Conservation (phyloP, 2,329 filamentous ascomycete genomes). For the Tolypocladium endophyticum region DNA sequence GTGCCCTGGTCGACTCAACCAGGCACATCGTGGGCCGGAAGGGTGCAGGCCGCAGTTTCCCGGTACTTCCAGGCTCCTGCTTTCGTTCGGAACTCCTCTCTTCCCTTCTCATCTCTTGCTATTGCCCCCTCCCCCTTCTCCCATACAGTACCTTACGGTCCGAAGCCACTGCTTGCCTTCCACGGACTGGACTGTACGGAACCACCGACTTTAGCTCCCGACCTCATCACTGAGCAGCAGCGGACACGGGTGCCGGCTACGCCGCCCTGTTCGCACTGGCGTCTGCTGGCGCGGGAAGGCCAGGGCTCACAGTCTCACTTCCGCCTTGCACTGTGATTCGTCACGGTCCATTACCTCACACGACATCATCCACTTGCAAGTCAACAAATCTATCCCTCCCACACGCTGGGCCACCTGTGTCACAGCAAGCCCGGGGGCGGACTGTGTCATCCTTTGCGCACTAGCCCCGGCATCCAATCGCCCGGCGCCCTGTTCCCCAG, state of each 20-base stretch:
- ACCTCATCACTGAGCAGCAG: not conserved
- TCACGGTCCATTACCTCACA: not conserved
- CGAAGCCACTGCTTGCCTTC: not conserved
- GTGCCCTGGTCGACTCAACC: too few relatives aligned
- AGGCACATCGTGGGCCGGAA: not conserved
- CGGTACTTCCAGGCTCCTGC: not conserved
- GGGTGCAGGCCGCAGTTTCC: not conserved
- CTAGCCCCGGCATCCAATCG: slow-evolving; percentile 3
- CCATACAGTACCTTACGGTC: not conserved
- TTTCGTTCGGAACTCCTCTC: not conserved
- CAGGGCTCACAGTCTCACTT: not conserved
- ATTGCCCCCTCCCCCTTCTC: not conserved
- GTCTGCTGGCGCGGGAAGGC: not conserved
- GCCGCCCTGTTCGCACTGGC: not conserved
- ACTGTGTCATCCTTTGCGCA: slow-evolving; percentile 6
- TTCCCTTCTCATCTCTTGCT: not conserved
- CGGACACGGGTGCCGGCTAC: not conserved
- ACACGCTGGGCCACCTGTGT: slow-evolving; percentile 2
- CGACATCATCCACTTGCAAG: not conserved
- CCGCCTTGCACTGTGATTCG: not conserved
- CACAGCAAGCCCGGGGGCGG: slow-evolving; percentile 4
- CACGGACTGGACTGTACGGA: not conserved
- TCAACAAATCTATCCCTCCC: not conserved
- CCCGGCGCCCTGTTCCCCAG: not conserved
- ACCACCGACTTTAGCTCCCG: not conserved